Conservation (phyloP, 164 flowering plant genomes). For the Liriodendron chinense region DNA sequence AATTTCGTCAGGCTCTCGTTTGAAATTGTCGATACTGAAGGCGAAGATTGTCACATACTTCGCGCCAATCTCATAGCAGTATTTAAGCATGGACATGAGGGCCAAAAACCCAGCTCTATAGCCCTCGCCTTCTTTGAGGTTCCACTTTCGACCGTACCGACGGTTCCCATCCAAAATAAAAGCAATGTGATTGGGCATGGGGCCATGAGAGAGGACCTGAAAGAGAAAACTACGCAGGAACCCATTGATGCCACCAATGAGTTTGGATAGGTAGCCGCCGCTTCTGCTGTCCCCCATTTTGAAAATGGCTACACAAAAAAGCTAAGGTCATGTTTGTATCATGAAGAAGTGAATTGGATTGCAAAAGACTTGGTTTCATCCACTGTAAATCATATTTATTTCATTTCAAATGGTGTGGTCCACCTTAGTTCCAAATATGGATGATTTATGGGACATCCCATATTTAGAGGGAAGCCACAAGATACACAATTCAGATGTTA, state of each 20-base stretch:
- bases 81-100: slow-evolving; percentile 45
- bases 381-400: no score
- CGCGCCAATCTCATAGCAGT: slow-evolving; percentile 69
- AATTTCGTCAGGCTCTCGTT: slow-evolving; percentile 64
- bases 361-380: no score
- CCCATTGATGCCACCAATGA: slow-evolving; percentile 7
- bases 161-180: slow-evolving; percentile 74
- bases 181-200: slow-evolving; percentile 58
- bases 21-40: slow-evolving; percentile 88
- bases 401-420: no score
- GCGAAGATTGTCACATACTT: slow-evolving; percentile 67
- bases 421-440: no score
- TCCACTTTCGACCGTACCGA: slow-evolving; percentile 45
- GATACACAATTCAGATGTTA: no score
- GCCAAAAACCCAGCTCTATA: slow-evolving; percentile 46
- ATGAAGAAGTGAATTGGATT: no score
- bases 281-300: background rate
- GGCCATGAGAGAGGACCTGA: slow-evolving; percentile 44
- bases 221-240: slow-evolving; percentile 29
- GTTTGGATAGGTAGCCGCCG: background rate
- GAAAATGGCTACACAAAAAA: no score
- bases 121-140: slow-evolving; percentile 41
- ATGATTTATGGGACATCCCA: no score
- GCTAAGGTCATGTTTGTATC: no score
- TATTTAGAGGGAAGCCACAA: no score